A percentile compares a stretch with the other conserved stretches of the same genome.
These are phyloP conservation scores for Chlorella sp. DNA, from an alignment of 139 green algal genomes.

Conservation along the genomic window DNA sequence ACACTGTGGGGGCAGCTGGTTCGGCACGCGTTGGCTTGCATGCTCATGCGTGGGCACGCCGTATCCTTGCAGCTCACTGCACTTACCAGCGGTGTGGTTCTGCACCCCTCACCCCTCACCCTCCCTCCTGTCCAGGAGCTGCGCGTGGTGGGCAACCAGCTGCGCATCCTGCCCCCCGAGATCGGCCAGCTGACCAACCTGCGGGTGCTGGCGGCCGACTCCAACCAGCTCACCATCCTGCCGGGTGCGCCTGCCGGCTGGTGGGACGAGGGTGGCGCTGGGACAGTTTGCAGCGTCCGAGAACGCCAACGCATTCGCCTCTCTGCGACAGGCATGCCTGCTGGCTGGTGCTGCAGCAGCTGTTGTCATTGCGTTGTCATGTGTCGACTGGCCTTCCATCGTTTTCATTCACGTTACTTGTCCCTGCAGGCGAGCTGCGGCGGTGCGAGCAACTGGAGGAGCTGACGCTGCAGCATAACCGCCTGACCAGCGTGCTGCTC, in stretches of 20 bases:
- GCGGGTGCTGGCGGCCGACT: conserved; percentile 70
- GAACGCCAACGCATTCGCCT: too few relatives aligned
- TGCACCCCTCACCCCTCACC: not conserved
- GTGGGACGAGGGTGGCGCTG: not conserved
- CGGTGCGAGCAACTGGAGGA: conserved; percentile 71
- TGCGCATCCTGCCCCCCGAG: conserved; percentile 70
- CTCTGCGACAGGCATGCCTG: not conserved
- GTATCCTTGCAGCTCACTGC: too few relatives aligned
- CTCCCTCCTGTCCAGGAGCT: conserved; percentile 32
- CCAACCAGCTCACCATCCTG: conserved; percentile 82
- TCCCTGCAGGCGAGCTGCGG: conserved; percentile 71
- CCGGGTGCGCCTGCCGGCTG: conserved; percentile 77
- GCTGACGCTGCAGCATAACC: conserved; percentile 90
- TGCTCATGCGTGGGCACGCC: too few relatives aligned
- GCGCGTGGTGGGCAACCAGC: conserved; percentile 61
- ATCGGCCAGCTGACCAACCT: conserved; percentile 73
- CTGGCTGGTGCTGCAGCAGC: not conserved
- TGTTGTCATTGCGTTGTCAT: too few relatives aligned
- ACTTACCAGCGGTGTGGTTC: too few relatives aligned
- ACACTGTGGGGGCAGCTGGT: too few relatives aligned
- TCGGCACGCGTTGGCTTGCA: too few relatives aligned
- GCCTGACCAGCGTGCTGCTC: conserved; percentile 75
- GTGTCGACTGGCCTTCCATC: too few relatives aligned
- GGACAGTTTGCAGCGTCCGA: too few relatives aligned
- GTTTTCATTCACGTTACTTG: too few relatives aligned